Evolutionary conservation across 2,329 filamentous ascomycete genomes (phyloP), one percentile per base, ranked within the genome.

Genomic region (Beauveria caledonica): DNA sequence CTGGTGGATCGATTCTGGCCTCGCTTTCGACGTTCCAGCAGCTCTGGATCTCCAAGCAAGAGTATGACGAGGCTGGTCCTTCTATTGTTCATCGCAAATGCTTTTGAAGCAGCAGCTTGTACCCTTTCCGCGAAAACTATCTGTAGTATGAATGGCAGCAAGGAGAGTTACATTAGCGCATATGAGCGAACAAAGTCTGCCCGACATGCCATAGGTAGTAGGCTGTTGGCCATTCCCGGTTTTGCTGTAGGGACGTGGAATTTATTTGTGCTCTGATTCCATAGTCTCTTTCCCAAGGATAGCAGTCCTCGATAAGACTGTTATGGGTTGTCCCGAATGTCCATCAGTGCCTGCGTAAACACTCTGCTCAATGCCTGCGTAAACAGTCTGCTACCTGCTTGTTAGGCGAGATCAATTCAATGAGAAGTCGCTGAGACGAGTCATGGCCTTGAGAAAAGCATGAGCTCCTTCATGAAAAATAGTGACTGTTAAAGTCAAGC

Each of bases 41-140:
- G 85, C 99, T 99, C 94, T 99, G 94, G 94, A 97, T 99, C 88
- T 99, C 94, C 74, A 99, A 99, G 92, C 94, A 99, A 85, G 93
- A 97, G 86, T 97, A 97, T 88, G 94, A 99, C 84, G 94, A 97
- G 91, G 94, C 89, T 80, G 93, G 93, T 82, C 94, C 93, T 73
- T 97, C 92, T 75, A 97, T 97, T 76, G 93, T 97, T 74, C 93
- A 97, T 89, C 90, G 92, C 88, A 97, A 97, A 91, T 97, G 93
- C 90, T 97, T 97, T 90, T 97, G 96, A 96, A 88, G 86, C 21
- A 2, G 2, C 15, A n/a, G 17, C 3, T 1, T 17, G 6, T 11
- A 15, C 7, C 3, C 10, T 7, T 17, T 36, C 27, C 5, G 53
- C 42, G n/a, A 17, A 23, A 2, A 9, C 36, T 21, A 23, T 48